These are phyloP conservation scores for Penicillium maclennaniae DNA, from an alignment of 495 filamentous ascomycete genomes.

Conservation along the genomic window DNA sequence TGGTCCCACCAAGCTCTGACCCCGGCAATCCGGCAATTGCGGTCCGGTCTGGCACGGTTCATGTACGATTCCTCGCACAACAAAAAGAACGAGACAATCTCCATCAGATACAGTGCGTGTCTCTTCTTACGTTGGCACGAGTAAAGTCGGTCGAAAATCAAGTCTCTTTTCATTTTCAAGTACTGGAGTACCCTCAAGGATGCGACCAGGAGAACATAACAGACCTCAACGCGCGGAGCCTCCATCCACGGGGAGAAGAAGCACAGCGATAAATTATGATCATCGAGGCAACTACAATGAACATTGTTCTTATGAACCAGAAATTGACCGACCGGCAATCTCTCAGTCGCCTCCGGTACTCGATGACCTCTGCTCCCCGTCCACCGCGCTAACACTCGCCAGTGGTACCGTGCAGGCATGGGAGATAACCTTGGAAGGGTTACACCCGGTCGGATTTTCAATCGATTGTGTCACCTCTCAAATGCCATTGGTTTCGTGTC, in stretches of 20 bases:
- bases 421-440: conserved; percentile 1
- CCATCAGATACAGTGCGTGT: not conserved
- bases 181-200: not conserved
- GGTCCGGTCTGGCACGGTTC: conserved; percentile 1
- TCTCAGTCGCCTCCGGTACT: not conserved
- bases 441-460: not conserved
- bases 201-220: not conserved
- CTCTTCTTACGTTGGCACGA: not conserved
- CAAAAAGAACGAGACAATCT: not conserved
- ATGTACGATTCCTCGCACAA: not conserved
- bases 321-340: not conserved
- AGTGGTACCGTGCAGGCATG: conserved; percentile 18
- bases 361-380: no score
- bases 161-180: not conserved
- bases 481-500: not conserved
- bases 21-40: not conserved
- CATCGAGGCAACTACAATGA: not conserved
- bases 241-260: not conserved
- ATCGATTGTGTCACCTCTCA: not conserved
- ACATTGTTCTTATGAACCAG: not conserved
- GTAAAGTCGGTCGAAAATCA: not conserved
- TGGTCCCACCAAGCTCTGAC: not conserved
- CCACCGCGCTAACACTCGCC: not conserved
- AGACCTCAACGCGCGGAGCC: not conserved
- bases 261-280: not conserved